These are phyloP conservation scores for Cytidiella melzeri DNA, from an alignment of 768 basidiomycete species.

Conservation along the genomic window DNA sequence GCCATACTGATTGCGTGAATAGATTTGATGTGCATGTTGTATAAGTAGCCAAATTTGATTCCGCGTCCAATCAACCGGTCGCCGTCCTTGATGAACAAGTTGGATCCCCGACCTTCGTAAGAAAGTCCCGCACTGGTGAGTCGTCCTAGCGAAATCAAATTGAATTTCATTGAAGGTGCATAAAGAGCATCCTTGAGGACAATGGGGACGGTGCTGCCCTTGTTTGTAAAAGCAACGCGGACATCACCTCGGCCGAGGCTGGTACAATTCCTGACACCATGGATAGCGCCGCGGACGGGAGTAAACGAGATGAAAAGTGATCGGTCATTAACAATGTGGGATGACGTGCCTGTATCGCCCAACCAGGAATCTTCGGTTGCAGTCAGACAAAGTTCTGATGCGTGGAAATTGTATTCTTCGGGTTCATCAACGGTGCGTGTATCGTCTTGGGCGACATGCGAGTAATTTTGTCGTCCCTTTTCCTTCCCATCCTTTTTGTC, in stretches of 20 bases:
- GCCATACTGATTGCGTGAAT: not conserved
- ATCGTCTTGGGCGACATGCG: not conserved
- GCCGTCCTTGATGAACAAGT: not conserved
- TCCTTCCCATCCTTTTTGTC: no score
- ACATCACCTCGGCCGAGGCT: conserved; percentile 11
- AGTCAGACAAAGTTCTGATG: not conserved
- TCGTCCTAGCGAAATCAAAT: conserved; percentile 12
- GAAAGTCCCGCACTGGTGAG: not conserved
- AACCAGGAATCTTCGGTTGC: conserved; percentile 10
- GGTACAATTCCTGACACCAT: conserved; percentile 11
- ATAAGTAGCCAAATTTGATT: no score
- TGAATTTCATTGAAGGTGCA: conserved; percentile 9
- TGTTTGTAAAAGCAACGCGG: not conserved
- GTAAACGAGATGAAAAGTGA: conserved; percentile 10
- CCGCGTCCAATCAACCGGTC: not conserved
- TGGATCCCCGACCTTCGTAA: not conserved
- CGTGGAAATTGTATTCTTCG: no score
- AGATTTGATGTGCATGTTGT: not conserved
- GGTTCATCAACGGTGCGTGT: not conserved
- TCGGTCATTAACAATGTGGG: conserved; percentile 3
- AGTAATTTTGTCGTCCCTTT: not conserved
- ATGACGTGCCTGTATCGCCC: conserved; percentile 12
- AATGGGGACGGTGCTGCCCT: not conserved
- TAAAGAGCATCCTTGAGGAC: conserved; percentile 11
- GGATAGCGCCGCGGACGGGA: no score